Base-by-base conservation (phyloP, 805 yeast genomes). In the Candida orba region DNA sequence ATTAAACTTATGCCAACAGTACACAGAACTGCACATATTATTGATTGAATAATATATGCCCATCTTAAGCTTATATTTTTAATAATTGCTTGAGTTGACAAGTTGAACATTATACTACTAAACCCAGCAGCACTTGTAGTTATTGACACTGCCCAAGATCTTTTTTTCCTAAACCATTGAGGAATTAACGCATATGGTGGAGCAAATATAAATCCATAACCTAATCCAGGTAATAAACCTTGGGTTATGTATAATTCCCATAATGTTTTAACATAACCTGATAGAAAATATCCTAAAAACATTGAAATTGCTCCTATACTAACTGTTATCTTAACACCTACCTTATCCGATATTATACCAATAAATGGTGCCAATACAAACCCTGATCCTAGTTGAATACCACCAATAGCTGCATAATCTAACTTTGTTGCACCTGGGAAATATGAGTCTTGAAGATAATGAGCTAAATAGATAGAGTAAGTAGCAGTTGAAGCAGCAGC, bases 231-330 rank as follows among this genome's bases (percentile, higher is more conserved):
- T 36, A 83, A 46, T 1, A 81, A 63, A 15, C 91, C 90, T 60
- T 84, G 90, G 2, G 88, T 77, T 40, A 79, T 55, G 52, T 72
- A 80, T 22, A 84, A 56, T 48, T 84, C 78, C 89, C 90, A 83
- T 23, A 78, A 54, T 36, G 68, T 67, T 8, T 68, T 72, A 4
- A 81, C 59, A 54, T 72, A 81, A 9, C 83, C 76, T 2, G 89
- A 87, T 48, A 83, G 53, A 47, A 84, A 52, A 17, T 73, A 66
- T 0, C 81, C 84, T 0, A 70, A 67, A 46, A 79, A 74, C 53
- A 80, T 78, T 18, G 73, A 36, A 2, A 66, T 46, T 9, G 70
- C 64, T 2, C 91, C 93, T 6, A 74, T 22, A 0, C 63, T 42
- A 59, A 76, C 67, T 3, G 77, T 65, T 3, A 54, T 38, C 50